Evolutionary conservation across 768 basidiomycete genomes (phyloP).

Genomic region (Lactarius pseudohatsudake): DNA sequence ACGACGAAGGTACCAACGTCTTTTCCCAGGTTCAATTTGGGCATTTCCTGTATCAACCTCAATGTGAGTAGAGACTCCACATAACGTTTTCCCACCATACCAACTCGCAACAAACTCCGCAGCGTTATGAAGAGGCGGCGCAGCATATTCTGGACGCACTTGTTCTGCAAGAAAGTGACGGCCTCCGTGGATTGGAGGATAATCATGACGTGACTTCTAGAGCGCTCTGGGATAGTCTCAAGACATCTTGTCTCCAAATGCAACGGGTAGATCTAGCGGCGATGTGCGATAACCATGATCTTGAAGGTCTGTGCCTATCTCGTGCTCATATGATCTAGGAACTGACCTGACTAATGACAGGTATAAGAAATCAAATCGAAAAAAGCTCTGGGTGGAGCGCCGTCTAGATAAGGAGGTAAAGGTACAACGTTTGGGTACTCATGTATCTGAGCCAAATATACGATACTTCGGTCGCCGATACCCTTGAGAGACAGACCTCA

Average conservation of each 20-base stretch:
- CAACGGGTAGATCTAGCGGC: constrained; percentile 73
- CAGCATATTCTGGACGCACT: constrained; percentile 88
- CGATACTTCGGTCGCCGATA: not conserved
- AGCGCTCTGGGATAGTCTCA: constrained; percentile 86
- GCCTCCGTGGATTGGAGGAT: constrained; percentile 52
- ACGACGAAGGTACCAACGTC: not conserved
- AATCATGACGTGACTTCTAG: constrained; percentile 71
- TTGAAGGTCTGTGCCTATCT: constrained; percentile 50
- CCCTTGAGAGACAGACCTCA: not conserved
- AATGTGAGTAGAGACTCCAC: constrained; percentile 47
- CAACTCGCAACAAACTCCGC: constrained; percentile 7
- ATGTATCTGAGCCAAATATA: not conserved
- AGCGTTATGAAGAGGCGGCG: constrained; percentile 87
- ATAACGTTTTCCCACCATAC: constrained; percentile 23
- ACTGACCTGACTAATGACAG: constrained; percentile 8
- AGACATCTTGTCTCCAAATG: constrained; percentile 79
- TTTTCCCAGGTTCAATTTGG: constrained; percentile 76
- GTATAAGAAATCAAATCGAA: constrained; percentile 9
- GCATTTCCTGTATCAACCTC: constrained; percentile 89
- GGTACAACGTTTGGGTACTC: not conserved
- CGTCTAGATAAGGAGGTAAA: not conserved
- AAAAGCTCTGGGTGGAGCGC: not conserved
- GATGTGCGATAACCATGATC: constrained; percentile 69
- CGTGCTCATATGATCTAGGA: not conserved
- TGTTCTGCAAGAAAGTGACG: constrained; percentile 83